Percentiles rank a stretch among this genome's conserved stretches.
Evolutionary conservation across 257 asterid genomes (phyloP).

Genomic region (Primulina huaijiensis): DNA sequence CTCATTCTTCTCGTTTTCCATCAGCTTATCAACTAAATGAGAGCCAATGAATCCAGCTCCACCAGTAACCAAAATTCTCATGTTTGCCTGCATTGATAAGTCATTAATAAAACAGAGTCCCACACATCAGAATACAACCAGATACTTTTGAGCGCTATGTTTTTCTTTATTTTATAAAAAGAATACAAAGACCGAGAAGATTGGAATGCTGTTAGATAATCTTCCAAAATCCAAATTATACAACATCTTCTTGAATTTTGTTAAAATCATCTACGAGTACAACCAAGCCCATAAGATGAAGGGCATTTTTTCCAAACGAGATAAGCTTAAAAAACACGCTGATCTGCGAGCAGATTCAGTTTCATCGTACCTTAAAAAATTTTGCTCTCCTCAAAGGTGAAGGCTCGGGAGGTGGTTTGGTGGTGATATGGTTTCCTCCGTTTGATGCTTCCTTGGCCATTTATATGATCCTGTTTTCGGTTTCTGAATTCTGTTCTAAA

Average conservation of each 20-base stretch:
- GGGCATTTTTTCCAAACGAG: slow-evolving; percentile 1
- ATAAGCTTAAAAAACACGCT: neutral
- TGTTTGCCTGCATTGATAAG: slow-evolving; percentile 64
- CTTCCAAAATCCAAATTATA: neutral
- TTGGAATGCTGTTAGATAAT: neutral
- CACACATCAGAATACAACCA: neutral
- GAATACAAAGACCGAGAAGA: neutral
- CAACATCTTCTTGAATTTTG: neutral
- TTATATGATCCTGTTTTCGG: slow-evolving; percentile 25
- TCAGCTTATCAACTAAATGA: slow-evolving; percentile 89
- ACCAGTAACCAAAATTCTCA: slow-evolving; percentile 95
- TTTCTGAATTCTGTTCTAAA: slow-evolving; percentile 20
- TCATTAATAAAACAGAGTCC: slow-evolving; percentile 8
- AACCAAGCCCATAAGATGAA: neutral
- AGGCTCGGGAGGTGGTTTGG: slow-evolving; percentile 96
- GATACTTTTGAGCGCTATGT: neutral
- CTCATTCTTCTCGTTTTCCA: slow-evolving; percentile 96
- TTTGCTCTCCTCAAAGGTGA: slow-evolving; percentile 91
- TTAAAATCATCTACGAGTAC: neutral
- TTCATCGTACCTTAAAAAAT: slow-evolving; percentile 61
- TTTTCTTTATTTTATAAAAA: neutral
- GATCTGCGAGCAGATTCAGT: neutral
- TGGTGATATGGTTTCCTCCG: slow-evolving; percentile 47
- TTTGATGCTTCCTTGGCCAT: slow-evolving; percentile 75
- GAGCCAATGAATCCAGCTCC: slow-evolving; percentile 99